A percentile compares a stretch with the other conserved stretches of the same genome.
Evolutionary conservation across 1,139 yeast genomes (phyloP).

Genomic region (Geotrichum europaeum): DNA sequence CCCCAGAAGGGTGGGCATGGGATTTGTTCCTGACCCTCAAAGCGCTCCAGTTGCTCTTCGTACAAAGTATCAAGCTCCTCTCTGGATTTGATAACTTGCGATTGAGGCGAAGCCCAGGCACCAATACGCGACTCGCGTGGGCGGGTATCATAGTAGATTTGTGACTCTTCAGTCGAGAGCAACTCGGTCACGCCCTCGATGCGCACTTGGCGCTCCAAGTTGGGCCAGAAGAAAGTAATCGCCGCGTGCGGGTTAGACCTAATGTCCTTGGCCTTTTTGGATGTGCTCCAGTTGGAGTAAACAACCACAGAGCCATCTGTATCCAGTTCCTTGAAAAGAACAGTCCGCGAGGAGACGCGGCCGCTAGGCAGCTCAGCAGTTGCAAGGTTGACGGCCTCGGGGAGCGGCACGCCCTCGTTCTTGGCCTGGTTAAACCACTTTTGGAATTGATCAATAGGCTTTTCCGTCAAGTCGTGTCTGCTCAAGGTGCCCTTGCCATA

Average conservation of each 20-base stretch:
- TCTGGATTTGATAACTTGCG: slow-evolving; percentile 51
- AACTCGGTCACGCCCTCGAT: slow-evolving; percentile 81
- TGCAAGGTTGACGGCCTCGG: slow-evolving; percentile 76
- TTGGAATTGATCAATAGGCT: slow-evolving; percentile 74
- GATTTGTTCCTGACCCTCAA: slow-evolving; percentile 56
- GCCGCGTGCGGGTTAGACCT: slow-evolving; percentile 71
- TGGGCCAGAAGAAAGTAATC: slow-evolving; percentile 89
- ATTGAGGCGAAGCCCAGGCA: slow-evolving; percentile 96
- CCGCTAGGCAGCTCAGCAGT: slow-evolving; percentile 88
- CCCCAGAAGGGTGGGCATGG: slow-evolving; percentile 97
- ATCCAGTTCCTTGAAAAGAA: slow-evolving; percentile 84
- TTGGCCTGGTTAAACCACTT: slow-evolving; percentile 84
- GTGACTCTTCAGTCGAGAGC: slow-evolving; percentile 66
- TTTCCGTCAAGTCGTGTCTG: slow-evolving; percentile 46
- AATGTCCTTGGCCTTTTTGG: slow-evolving; percentile 72
- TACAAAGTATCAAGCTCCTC: slow-evolving; percentile 53
- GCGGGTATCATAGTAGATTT: slow-evolving; percentile 73
- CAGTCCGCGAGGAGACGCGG: slow-evolving; percentile 74
- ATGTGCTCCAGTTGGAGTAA: slow-evolving; percentile 85
- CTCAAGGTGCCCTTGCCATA: slow-evolving; percentile 63
- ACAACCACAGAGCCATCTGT: slow-evolving; percentile 69
- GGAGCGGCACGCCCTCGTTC: slow-evolving; percentile 49
- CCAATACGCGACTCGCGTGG: slow-evolving; percentile 93
- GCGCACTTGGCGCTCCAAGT: slow-evolving; percentile 83
- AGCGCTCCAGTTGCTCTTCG: slow-evolving; percentile 47